These are phyloP conservation scores for Leccinum uliginosum DNA, from an alignment of 768 basidiomycete species.

Conservation along the genomic window DNA sequence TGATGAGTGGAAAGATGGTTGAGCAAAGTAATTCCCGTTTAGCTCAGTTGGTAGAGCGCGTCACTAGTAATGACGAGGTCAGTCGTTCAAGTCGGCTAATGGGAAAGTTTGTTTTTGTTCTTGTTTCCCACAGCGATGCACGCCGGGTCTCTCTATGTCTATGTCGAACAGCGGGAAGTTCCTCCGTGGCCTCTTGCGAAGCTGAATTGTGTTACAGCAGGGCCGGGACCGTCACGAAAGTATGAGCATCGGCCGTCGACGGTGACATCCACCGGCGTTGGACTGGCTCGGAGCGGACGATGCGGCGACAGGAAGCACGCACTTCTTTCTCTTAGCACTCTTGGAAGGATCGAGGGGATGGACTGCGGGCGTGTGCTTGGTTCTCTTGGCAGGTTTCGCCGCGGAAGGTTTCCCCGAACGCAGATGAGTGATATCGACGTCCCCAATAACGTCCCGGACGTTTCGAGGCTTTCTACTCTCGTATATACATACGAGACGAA, in stretches of 20 bases:
- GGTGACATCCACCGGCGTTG: too few species aligned
- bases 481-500: conserved; percentile 58
- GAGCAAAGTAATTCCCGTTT: conserved; percentile 25
- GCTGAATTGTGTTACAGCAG: not conserved
- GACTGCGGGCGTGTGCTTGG: conserved; percentile 76
- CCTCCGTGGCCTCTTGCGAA: not conserved
- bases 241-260: too few species aligned
- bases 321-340: conserved; percentile 51
- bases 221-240: not conserved
- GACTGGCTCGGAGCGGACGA: too few species aligned
- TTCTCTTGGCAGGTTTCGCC: too few species aligned
- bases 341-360: conserved; percentile 55
- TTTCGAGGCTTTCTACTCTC: conserved; percentile 60
- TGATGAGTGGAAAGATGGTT: not conserved
- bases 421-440: not conserved
- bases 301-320: conserved; percentile 58
- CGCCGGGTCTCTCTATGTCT: not conserved
- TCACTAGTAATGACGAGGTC: conserved; percentile 71
- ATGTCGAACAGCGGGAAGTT: not conserved
- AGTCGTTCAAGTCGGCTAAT: conserved; percentile 62
- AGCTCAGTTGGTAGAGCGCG: conserved; percentile 55
- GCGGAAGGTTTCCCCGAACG: too few species aligned
- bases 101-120: conserved; percentile 24
- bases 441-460: conserved; percentile 48
- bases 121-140: not conserved